Percentiles rank a stretch among this genome's conserved stretches.
Evolutionary conservation across 2,329 filamentous ascomycete species (phyloP).

Genomic region (Fragosphaeria purpurea): DNA sequence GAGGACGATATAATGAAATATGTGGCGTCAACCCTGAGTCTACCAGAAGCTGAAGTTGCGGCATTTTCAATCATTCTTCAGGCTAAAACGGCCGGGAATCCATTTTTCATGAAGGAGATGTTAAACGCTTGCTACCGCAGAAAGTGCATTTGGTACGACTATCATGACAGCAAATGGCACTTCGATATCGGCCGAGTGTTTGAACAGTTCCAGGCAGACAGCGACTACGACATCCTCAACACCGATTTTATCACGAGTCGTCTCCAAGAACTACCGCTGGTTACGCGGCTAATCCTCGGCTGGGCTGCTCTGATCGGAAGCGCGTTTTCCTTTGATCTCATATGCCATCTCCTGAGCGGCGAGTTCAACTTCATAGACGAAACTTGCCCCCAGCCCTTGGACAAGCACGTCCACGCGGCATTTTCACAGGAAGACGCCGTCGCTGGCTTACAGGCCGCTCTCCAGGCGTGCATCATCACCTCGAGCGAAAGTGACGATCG

Average conservation of each 20-base stretch:
- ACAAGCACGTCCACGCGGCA: constrained; percentile 28
- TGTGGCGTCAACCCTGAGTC: constrained; percentile 70
- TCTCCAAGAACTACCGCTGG: constrained; percentile 62
- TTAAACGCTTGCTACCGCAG: constrained; percentile 78
- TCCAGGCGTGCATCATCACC: constrained; percentile 72
- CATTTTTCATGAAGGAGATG: constrained; percentile 88
- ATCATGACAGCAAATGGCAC: constrained; percentile 70
- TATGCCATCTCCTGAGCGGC: constrained; percentile 66
- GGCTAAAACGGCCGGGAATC: constrained; percentile 79
- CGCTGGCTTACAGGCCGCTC: constrained; percentile 68
- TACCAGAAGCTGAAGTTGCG: constrained; percentile 59
- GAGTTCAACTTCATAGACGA: constrained; percentile 56
- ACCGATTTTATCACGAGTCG: constrained; percentile 73
- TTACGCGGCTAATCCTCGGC: constrained; percentile 67
- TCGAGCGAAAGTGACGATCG: constrained; percentile 75
- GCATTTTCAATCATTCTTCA: constrained; percentile 77
- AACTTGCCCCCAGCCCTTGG: constrained; percentile 16
- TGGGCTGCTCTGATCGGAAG: constrained; percentile 81
- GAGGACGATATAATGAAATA: constrained; percentile 77
- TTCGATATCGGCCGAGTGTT: constrained; percentile 82
- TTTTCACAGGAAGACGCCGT: constrained; percentile 60
- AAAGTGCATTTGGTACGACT: constrained; percentile 85
- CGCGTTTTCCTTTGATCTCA: constrained; percentile 72
- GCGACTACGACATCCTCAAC: constrained; percentile 69
- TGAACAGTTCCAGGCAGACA: constrained; percentile 68